These are phyloP conservation scores for Neurospora intermedia DNA, from an alignment of 495 filamentous ascomycete genomes.

Conservation along the genomic window DNA sequence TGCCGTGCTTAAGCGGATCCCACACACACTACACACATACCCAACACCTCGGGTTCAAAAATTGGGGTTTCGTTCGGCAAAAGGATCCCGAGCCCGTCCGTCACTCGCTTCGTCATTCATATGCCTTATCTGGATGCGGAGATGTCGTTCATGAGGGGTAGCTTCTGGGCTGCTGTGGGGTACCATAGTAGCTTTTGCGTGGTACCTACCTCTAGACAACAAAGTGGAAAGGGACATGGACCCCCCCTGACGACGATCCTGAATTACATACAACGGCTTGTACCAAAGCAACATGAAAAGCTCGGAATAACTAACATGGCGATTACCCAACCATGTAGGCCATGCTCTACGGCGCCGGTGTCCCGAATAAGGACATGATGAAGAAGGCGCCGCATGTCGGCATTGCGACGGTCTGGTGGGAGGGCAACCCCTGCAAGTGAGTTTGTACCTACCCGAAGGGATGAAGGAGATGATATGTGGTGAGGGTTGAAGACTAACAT, in stretches of 20 bases:
- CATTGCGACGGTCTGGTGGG: slow-evolving; percentile 89
- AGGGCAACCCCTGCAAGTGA: slow-evolving; percentile 75
- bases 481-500: slow-evolving; percentile 5
- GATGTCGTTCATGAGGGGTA: not conserved
- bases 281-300: not conserved
- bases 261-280: not conserved
- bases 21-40: not conserved
- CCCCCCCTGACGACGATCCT: not conserved
- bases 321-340: slow-evolving; percentile 40
- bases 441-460: slow-evolving; percentile 1
- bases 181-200: not conserved
- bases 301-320: slow-evolving; percentile 2
- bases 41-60: not conserved
- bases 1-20: not conserved
- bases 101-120: not conserved
- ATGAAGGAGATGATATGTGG: not conserved
- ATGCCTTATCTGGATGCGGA: not conserved
- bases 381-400: slow-evolving; percentile 86
- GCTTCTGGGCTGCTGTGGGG: not conserved
- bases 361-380: slow-evolving; percentile 76
- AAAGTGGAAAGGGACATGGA: not conserved
- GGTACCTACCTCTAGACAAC: too few relatives aligned
- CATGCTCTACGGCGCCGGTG: slow-evolving; percentile 92
- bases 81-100: not conserved
- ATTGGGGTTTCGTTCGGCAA: not conserved